Conservation (phyloP, 805 yeast genomes). For the Ogataea saltuana region DNA sequence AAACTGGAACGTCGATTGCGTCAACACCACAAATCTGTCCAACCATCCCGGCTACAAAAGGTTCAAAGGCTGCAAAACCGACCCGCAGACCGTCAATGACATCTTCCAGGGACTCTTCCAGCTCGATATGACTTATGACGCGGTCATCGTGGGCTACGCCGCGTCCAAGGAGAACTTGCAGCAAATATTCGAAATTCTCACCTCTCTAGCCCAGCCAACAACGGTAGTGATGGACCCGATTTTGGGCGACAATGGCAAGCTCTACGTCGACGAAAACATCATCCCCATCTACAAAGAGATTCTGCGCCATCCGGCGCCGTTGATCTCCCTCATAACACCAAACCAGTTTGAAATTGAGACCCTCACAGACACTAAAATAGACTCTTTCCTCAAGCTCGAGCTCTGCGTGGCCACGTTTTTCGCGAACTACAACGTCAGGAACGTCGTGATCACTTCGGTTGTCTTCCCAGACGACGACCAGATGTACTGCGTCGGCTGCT, state of each 20-base stretch:
- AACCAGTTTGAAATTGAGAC: conserved; percentile 75
- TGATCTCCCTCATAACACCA: conserved; percentile 60
- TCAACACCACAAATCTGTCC: conserved; percentile 86
- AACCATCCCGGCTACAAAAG: conserved; percentile 89
- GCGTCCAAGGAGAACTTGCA: conserved; percentile 61
- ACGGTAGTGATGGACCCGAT: conserved; percentile 86
- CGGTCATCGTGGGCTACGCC: conserved; percentile 76
- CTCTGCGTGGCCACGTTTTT: conserved; percentile 45
- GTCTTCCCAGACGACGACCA: conserved; percentile 28
- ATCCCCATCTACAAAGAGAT: conserved; percentile 53
- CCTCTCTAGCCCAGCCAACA: conserved; percentile 29
- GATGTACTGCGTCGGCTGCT: conserved; percentile 45
- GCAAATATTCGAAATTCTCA: conserved; percentile 41
- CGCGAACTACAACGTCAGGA: conserved; percentile 43
- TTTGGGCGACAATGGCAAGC: conserved; percentile 82
- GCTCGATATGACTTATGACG: conserved; percentile 55
- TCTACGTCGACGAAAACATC: conserved; percentile 67
- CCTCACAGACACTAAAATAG: conserved; percentile 49
- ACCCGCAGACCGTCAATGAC: conserved; percentile 46
- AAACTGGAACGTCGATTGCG: conserved; percentile 91
- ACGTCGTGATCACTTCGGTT: conserved; percentile 63
- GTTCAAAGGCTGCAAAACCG: conserved; percentile 58
- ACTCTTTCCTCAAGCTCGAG: conserved; percentile 38
- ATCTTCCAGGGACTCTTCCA: conserved; percentile 57
- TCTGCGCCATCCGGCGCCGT: conserved; percentile 37